phyloP scores from a whole-genome alignment of 805 yeast genomes.

The Yarrowia sp. region DNA sequence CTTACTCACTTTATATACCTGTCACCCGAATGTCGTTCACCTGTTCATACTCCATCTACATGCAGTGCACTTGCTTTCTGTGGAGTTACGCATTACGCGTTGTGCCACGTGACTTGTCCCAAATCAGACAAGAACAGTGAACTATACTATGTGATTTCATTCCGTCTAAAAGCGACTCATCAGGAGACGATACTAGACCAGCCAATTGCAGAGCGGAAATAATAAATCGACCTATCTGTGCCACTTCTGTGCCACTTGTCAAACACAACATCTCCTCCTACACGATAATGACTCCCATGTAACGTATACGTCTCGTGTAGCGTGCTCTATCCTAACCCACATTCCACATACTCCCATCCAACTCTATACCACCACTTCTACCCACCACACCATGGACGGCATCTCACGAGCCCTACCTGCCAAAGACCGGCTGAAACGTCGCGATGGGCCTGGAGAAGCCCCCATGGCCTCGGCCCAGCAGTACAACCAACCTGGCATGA shows the following conservation, averaged over 20 bases:
- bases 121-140: neutral
- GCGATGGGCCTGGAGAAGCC: constrained; percentile 17
- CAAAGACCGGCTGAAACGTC: constrained; percentile 21
- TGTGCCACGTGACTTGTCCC: constrained; percentile 7
- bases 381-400: constrained; percentile 19
- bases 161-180: neutral
- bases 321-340: neutral
- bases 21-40: too few relatives aligned
- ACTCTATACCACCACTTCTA: neutral
- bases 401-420: constrained; percentile 18
- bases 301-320: neutral
- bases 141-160: too few relatives aligned
- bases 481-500: constrained; percentile 15
- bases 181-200: neutral
- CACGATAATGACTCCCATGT: too few relatives aligned
- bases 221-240: neutral
- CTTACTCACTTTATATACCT: too few relatives aligned
- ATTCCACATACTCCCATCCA: constrained; percentile 11
- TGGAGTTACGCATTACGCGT: neutral
- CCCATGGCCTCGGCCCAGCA: constrained; percentile 16
- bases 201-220: neutral
- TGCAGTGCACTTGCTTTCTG: too few relatives aligned
- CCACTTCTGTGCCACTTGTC: too few relatives aligned
- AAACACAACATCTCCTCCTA: too few relatives aligned
- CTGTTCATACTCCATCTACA: too few relatives aligned